Base-by-base conservation (phyloP, 202 grass and related monocot species). In the Carex arenaria region DNA sequence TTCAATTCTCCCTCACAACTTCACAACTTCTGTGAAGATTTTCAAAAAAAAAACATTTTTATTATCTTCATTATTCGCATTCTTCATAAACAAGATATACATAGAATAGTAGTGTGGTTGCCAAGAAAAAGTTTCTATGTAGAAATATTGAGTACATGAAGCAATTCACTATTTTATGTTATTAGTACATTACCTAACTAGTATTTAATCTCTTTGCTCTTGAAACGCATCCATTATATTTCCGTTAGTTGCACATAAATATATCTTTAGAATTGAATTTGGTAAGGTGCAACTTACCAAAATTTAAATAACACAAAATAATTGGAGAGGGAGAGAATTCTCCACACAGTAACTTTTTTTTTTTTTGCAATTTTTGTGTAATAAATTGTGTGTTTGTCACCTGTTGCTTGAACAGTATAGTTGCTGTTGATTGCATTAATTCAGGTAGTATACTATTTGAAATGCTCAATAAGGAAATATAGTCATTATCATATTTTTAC, bases 261-360 rank as follows among this genome's bases (percentile, higher is more conserved):
- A 78, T 60, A 77, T 78, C 7, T 5, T 10, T 40, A 78, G 30
- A 77, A 78, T 78, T 57, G 73, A 78, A 78, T 78, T 78, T 78
- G 73, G 53, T 78, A 36, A 59, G 53, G 73, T 10, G 51, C 73
- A 59, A 56, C 52, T 36, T 59, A 34, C 73, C 52, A 36, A 59
- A n/a, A 36, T 59, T 51, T 26, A 57, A 57, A 18, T 34, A 26
- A 15, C n/a, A 76, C 15, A 57, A 56, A 12, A 76, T 15, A 68
- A 68, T n/a, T 18, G 17, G 34, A 10, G 5, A 3, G 34, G 32
- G 18, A 26, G 67, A 4, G 0, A 30, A 59, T 78, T 78, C 52
- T 59, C 28, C 52, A 78, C 53, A 3, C 49, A 32, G 52, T 77
- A 78, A 60, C 15, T 59, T 78, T 20, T 19, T 11, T 57, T 77